Evolutionary conservation across 2,329 filamentous ascomycete species (phyloP).

Genomic region (Exserohilum rostratum): DNA sequence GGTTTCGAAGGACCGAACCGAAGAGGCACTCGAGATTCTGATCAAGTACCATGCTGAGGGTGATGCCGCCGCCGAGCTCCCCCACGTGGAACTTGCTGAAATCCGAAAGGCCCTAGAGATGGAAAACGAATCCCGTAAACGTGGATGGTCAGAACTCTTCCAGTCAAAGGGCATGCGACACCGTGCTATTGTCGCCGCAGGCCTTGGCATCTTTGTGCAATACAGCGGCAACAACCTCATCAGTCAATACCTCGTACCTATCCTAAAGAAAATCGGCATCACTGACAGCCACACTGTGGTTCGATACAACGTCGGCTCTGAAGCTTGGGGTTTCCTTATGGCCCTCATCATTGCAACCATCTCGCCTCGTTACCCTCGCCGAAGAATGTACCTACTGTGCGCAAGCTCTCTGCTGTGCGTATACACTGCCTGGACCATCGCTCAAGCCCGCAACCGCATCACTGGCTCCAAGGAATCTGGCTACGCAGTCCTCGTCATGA

Average conservation of each 20-base stretch:
- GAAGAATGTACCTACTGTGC: conserved; percentile 61
- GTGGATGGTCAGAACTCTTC: conserved; percentile 66
- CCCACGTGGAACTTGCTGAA: conserved; percentile 70
- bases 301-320: conserved; percentile 62
- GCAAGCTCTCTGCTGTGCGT: conserved; percentile 42
- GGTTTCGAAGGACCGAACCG: conserved; percentile 66
- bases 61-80: conserved; percentile 59
- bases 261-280: conserved; percentile 68
- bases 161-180: conserved; percentile 68
- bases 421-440: conserved; percentile 49
- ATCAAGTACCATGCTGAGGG: conserved; percentile 70
- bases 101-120: conserved; percentile 68
- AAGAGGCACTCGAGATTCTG: conserved; percentile 66
- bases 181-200: conserved; percentile 66
- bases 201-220: conserved; percentile 69
- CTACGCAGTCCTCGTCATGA: conserved; percentile 57
- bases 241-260: conserved; percentile 67
- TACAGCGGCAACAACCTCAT: conserved; percentile 70
- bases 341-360: conserved; percentile 62
- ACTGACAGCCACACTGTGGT: conserved; percentile 47
- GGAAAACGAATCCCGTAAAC: conserved; percentile 58
- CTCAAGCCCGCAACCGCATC: conserved; percentile 59
- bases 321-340: conserved; percentile 64
- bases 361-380: conserved; percentile 61
- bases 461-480: conserved; percentile 39